Evolutionary conservation across 1,284 basidiomycete species (phyloP), one percentile per base, ranked within the genome.

Genomic region (Fomitopsis schrenkii): DNA sequence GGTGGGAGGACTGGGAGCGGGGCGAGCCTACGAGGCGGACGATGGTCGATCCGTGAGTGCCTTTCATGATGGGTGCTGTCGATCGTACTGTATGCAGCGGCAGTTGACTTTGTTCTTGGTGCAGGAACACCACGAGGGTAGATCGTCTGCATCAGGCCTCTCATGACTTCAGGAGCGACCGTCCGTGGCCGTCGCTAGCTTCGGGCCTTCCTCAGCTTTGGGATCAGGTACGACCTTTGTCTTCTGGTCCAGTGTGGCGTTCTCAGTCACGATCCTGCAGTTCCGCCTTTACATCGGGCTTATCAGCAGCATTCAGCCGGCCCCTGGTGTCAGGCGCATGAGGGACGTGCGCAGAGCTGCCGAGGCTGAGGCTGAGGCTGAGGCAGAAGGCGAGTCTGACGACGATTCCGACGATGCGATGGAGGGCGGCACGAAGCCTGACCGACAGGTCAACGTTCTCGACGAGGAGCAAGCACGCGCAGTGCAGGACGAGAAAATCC

Each of bases 1-100:
- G 88, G 89, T 88, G 81, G 74, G 84, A 89, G 59, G 76, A 82
- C 19, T 91, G 89, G 89, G 80, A 79, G 44, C 80, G 83, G 45
- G 77, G 75, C 8, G 87, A 90, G 68, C 69, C 74, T 62, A 69
- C 77, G 59, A 70, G 74, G 46, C 70, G 66, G 58, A 70, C 69
- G 15, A 61, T 45, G 73, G 77, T 70, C 59, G 76, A 86, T 66
- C 69, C 73, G 86, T 88, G 66, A 62, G 78, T 76, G 8, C 5
- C 28, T 33, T 22, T 22, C 22, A 22, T 22, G 22, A 22, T 22
- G 22, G 22, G 22, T 22, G 6, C 14, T 4, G 48, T n/a, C 12
- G 33, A n/a, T 12, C 10, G 14, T 26, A 7, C 8, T 8, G 19
- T 19, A 12, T 14, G 10, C 10, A 4, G 45, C 12, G 15, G 54